Percentiles rank a stretch among this genome's conserved stretches.
These are phyloP conservation scores for Symbiodinium natans DNA, from an alignment of 73 alveolate genomes.

Conservation along the genomic window DNA sequence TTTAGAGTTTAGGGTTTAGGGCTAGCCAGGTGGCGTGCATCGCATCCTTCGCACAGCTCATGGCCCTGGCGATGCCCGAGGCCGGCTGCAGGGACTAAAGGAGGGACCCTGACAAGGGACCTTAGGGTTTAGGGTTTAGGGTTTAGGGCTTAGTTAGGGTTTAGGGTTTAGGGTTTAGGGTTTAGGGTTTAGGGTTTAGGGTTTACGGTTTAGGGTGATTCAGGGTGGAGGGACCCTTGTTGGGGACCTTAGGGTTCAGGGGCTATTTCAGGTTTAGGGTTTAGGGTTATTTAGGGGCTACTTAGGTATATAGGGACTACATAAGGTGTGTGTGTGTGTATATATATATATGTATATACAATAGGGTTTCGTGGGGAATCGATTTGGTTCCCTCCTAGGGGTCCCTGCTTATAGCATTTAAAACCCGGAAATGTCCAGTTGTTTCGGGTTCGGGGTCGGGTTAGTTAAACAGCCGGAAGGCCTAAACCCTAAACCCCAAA, in stretches of 20 bases:
- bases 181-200: neutral
- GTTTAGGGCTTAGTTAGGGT: neutral
- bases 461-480: too few relatives aligned
- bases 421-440: too few relatives aligned
- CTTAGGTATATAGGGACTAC: too few relatives aligned
- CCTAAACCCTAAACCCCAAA: too few relatives aligned
- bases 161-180: neutral
- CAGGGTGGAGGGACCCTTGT: neutral
- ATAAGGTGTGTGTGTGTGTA: too few relatives aligned
- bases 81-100: neutral
- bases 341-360: too few relatives aligned
- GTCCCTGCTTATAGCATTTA: too few relatives aligned
- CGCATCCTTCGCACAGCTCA: slow-evolving; percentile 66
- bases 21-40: slow-evolving; percentile 40
- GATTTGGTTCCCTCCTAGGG: too few relatives aligned
- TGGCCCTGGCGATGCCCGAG: slow-evolving; percentile 76
- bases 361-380: too few relatives aligned
- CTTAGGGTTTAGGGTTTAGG: neutral
- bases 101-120: neutral
- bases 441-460: too few relatives aligned
- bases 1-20: too few relatives aligned
- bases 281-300: too few relatives aligned
- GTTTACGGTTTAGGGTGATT: neutral
- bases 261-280: neutral
- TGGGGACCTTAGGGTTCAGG: neutral